Conservation (phyloP, 2,329 filamentous ascomycete genomes). For the Aspergillus flavus region DNA sequence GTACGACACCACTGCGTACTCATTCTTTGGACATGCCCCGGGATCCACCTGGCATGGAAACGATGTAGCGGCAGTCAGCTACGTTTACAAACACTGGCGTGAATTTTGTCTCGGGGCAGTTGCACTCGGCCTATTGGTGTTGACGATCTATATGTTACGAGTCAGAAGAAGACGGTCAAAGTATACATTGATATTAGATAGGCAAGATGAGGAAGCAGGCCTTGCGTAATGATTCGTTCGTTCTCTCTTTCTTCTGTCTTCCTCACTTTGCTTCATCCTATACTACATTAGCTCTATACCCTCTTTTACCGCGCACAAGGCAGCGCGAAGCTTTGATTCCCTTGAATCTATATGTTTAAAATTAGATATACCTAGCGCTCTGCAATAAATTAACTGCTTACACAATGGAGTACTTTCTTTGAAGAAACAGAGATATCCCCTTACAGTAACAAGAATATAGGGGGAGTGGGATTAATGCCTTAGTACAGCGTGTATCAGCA, state of each 20-base stretch:
- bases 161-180: background rate
- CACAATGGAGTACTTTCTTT: background rate
- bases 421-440: too few relatives aligned
- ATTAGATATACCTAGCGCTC: background rate
- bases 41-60: conserved; percentile 4
- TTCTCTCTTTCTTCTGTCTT: background rate
- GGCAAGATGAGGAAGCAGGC: background rate
- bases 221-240: background rate
- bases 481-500: too few relatives aligned
- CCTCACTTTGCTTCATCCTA: background rate
- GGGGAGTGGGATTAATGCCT: too few relatives aligned
- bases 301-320: background rate
- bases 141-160: background rate
- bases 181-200: background rate
- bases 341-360: background rate
- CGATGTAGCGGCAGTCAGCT: background rate
- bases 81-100: background rate
- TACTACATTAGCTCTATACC: background rate
- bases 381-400: background rate
- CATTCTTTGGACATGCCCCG: background rate
- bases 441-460: background rate
- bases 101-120: background rate
- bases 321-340: background rate
- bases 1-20: conserved; percentile 2
- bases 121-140: background rate